Conservation (phyloP, 768 basidiomycete species). For the Erythrobasidium yunnanense region DNA sequence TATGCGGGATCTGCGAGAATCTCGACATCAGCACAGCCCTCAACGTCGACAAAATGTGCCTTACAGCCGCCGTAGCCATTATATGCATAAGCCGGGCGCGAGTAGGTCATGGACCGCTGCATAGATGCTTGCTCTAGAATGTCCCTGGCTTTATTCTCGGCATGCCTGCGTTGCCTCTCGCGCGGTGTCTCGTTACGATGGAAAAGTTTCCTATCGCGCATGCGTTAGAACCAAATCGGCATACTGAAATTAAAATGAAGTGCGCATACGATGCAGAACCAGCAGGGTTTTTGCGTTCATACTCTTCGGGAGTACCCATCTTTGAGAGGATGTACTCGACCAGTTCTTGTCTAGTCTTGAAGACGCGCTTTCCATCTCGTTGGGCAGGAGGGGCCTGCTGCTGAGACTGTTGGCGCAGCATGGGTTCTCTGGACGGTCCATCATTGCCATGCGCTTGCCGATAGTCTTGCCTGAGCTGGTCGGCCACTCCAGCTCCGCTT, state of each 20-base stretch:
- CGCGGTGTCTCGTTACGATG: not conserved
- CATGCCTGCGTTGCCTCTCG: conserved; percentile 1
- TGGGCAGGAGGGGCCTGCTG: not conserved
- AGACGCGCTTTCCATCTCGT: not conserved
- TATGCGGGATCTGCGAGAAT: not conserved
- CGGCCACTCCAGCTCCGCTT: not conserved
- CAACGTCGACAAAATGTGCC: not conserved
- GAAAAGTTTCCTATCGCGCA: not conserved
- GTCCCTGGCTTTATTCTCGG: not conserved
- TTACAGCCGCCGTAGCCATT: not conserved
- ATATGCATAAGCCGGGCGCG: not conserved
- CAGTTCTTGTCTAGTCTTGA: not conserved
- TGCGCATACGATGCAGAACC: not conserved
- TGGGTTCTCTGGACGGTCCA: too few species aligned
- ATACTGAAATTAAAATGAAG: not conserved
- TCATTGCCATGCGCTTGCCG: too few species aligned
- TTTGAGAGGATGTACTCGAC: not conserved
- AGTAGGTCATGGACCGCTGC: not conserved
- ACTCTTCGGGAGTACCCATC: conserved; percentile 5
- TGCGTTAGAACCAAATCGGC: not conserved
- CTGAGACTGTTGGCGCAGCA: not conserved
- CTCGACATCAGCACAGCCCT: not conserved
- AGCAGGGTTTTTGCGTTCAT: not conserved
- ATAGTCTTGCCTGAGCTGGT: not conserved
- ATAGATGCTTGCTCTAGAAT: too few species aligned